Conservation (phyloP, 2,329 filamentous ascomycete species). For the Truncatella angustata region DNA sequence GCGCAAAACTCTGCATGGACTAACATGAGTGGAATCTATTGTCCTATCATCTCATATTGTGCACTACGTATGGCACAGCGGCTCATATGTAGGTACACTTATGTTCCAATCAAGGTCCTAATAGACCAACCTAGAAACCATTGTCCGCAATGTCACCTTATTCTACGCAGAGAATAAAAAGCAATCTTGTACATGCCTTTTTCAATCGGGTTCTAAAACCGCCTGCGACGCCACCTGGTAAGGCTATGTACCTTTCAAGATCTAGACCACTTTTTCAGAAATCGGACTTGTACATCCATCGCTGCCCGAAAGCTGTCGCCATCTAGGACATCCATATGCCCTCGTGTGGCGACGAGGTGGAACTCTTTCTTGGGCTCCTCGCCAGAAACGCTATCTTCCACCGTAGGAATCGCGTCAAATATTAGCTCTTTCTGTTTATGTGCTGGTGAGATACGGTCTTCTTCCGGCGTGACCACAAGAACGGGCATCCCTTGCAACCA, state of each 20-base stretch:
- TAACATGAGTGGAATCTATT: too few relatives aligned
- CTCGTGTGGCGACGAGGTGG: background rate
- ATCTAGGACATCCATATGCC: slow-evolving; percentile 4
- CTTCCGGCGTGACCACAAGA: background rate
- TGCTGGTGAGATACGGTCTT: background rate
- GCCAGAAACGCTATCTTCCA: too few relatives aligned
- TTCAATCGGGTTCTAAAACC: background rate
- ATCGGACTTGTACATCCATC: background rate
- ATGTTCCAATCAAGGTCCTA: too few relatives aligned
- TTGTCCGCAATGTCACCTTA: too few relatives aligned
- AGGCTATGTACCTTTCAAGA: background rate
- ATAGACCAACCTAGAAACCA: too few relatives aligned
- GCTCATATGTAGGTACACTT: too few relatives aligned
- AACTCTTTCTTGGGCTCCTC: background rate
- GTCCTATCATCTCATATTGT: too few relatives aligned
- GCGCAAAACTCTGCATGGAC: too few relatives aligned
- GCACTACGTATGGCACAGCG: too few relatives aligned
- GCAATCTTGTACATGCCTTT: background rate
- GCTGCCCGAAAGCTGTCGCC: background rate
- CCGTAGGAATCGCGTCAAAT: background rate
- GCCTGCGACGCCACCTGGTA: background rate
- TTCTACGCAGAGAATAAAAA: too few relatives aligned
- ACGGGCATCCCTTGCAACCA: background rate
- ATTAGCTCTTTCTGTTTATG: background rate
- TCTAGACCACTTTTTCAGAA: background rate